Evolutionary conservation across 805 yeast genomes (phyloP).

Genomic region (Komagataella pseudopastoris): DNA sequence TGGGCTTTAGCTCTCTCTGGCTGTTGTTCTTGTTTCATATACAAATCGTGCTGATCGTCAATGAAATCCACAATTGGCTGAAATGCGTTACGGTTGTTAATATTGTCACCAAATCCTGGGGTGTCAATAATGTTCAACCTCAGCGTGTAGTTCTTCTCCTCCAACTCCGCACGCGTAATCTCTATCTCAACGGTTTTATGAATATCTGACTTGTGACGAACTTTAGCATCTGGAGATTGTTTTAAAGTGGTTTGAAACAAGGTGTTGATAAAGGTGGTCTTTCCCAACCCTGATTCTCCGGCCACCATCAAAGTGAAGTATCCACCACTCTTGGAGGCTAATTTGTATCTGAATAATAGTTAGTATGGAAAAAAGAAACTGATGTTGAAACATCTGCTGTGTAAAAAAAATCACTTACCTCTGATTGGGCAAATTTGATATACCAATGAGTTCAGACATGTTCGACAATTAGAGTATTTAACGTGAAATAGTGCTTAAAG

Average conservation of each 20-base stretch:
- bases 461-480: not conserved
- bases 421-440: slow-evolving; percentile 64
- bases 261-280: slow-evolving; percentile 83
- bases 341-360: slow-evolving; percentile 37
- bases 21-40: slow-evolving; percentile 88
- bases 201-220: slow-evolving; percentile 44
- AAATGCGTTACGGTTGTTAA: slow-evolving; percentile 79
- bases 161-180: slow-evolving; percentile 65
- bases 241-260: slow-evolving; percentile 65
- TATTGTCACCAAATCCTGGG: slow-evolving; percentile 89
- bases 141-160: slow-evolving; percentile 70
- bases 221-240: slow-evolving; percentile 38
- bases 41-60: slow-evolving; percentile 82
- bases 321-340: slow-evolving; percentile 64
- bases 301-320: slow-evolving; percentile 72
- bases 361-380: slow-evolving; percentile 5
- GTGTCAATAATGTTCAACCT: slow-evolving; percentile 79
- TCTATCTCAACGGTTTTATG: slow-evolving; percentile 69
- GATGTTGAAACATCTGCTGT: not conserved
- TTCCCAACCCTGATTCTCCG: slow-evolving; percentile 88
- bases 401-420: slow-evolving; percentile 25
- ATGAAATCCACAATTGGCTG: slow-evolving; percentile 77
- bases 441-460: slow-evolving; percentile 45
- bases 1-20: slow-evolving; percentile 55
- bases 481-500: not conserved